Base-by-base conservation (phyloP, 2,329 filamentous ascomycete species). In the Microcyclospora tardicrescens region DNA sequence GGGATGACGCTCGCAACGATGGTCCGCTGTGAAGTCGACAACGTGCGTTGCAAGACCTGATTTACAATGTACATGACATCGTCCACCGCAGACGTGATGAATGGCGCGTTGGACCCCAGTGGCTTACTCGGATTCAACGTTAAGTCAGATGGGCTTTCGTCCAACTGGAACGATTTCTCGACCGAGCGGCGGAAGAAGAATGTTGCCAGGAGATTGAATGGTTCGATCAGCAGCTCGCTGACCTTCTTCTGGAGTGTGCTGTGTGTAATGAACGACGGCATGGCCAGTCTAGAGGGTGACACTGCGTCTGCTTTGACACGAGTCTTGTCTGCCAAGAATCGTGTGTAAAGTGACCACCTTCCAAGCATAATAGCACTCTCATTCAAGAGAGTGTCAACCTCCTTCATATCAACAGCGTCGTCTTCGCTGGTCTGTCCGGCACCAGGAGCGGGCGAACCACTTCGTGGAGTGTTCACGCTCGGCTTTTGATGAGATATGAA, bases 21-120 rank as follows among this genome's bases (percentile, higher is more conserved):
- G 13, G 79, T 72, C 48, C 79, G 71, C 57, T 95, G 87, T 2
- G 83, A 84, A 0, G 93, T 96, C 0, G 84, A 81, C 15, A 96
- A 68, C 0, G 85, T 83, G 47, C 89, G 80, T 47, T 93, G 81
- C 6, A 96, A 70, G 28, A 96, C 82, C 36, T 89, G 81, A 57
- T 93, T 93, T 57, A 94, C 84, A 51, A 98, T 95, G 62, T 96
- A 98, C 89, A 98, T 96, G 55, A 96, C 86, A 63, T 95, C 91
- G 65, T 98, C 91, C 8, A 98, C 87, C 0, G 89, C 87, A 2
- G 87, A 86, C 33, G 91, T 89, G 52, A 98, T 94, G 55, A 84
- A 93, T 1, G 91, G 91, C 2, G 85, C 75, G 50, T 86, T 85
- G 41, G 79, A 74, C 37, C 81, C 76, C 33, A 94, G 68, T 3